phyloP scores from a whole-genome alignment of 768 basidiomycete genomes.

The Gloeophyllum trabeum region DNA sequence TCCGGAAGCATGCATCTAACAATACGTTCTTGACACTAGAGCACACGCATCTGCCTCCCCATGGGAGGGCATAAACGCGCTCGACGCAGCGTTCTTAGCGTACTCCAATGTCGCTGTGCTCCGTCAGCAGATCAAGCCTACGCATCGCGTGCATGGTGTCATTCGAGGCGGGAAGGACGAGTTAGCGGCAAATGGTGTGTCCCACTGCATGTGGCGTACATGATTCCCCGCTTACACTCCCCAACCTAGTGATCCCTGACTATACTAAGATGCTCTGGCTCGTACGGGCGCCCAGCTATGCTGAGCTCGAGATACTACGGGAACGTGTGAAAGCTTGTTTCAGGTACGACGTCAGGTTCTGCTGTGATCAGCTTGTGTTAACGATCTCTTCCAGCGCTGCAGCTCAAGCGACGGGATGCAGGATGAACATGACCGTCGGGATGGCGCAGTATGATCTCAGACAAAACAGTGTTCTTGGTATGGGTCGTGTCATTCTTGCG shows the following conservation, averaged over 20 bases:
- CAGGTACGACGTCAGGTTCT: conserved; percentile 26
- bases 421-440: conserved; percentile 29
- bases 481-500: not conserved
- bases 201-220: not conserved
- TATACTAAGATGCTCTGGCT: conserved; percentile 25
- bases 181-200: not conserved
- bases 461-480: conserved; percentile 48
- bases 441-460: conserved; percentile 42
- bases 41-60: not conserved
- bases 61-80: conserved; percentile 21
- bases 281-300: conserved; percentile 54
- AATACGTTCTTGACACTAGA: not conserved
- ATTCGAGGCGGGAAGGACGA: conserved; percentile 23
- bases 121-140: conserved; percentile 25
- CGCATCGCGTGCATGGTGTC: conserved; percentile 23
- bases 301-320: conserved; percentile 39
- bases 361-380: conserved; percentile 4
- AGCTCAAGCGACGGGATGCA: conserved; percentile 31
- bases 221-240: not conserved
- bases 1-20: not conserved
- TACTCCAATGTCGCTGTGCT: conserved; percentile 26
- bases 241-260: not conserved
- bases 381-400: not conserved
- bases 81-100: conserved; percentile 24
- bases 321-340: conserved; percentile 62